Base-by-base conservation (phyloP, 2,329 filamentous ascomycete species). In the Fusarium chuoi region DNA sequence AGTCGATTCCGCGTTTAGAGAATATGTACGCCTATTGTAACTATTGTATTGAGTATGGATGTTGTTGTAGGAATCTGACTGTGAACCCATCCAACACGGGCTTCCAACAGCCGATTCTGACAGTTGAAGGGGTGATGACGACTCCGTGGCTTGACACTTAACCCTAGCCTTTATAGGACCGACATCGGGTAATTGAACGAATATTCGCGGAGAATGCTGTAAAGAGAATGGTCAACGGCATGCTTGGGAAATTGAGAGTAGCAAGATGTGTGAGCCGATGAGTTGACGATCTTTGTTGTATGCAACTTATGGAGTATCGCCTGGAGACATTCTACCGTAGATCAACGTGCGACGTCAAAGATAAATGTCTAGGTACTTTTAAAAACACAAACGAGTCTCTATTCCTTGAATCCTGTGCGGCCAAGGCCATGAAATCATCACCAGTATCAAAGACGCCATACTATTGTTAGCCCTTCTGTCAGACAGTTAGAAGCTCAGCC, bases 71-170 rank as follows among this genome's bases (percentile, higher is more conserved):
- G 33, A 24, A 38, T 52, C 20, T 26, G 13, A 20, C 22, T 26
- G 17, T 45, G 33, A 45, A 39, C 36, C 6, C 15, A 58, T 52
- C 30, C 30, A 36, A 52, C 35, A 55, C 28, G 36, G n/a, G 18
- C n/a, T 45, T 17, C 30, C n/a, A 38, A 39, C 24, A 22, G 41
- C 36, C n/a, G 18, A 36, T 28, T 42, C 22, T 28, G n/a, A 18
- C 20, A 59, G 64, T 66, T 44, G 54, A 41, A 62, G 52, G 28
- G 52, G 52, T 42, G 42, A 71, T 46, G 70, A 72, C 54, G 65
- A 73, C 60, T 57, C 39, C 28, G 20, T 59, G 39, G 61, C 56
- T 60, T 62, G 48, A 62, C 39, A 46, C 18, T 44, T 24, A 42
- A 54, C 52, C n/a, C 39, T 51, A 44, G 56, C 46, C 52, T 56